Evolutionary conservation across 306 rosid genomes (phyloP).

Genomic region (Psophocarpus tetragonolobus): DNA sequence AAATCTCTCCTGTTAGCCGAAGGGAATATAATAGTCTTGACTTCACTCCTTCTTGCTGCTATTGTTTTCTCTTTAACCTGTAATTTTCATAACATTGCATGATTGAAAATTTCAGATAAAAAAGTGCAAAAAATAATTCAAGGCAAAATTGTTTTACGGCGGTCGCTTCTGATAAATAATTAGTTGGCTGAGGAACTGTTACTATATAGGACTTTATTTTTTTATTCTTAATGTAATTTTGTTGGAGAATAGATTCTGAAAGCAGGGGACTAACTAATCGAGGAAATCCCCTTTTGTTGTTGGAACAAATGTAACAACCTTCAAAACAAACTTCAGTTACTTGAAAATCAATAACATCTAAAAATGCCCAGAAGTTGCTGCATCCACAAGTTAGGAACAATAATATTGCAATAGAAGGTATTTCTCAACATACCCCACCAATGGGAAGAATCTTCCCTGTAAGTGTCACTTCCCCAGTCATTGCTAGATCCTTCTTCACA

Average conservation of each 20-base stretch:
- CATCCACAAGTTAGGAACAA: constrained; percentile 20
- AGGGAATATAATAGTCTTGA: constrained; percentile 88
- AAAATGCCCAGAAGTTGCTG: background rate
- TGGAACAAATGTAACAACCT: background rate
- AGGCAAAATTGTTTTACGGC: too few species aligned
- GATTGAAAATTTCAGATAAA: constrained; percentile 26
- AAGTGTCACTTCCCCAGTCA: constrained; percentile 99
- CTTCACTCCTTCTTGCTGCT: constrained; percentile 89
- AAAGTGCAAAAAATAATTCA: background rate
- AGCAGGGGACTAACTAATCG: background rate
- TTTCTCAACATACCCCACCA: constrained; percentile 81
- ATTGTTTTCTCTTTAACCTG: constrained; percentile 99
- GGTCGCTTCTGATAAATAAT: constrained; percentile 23
- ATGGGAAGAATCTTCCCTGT: constrained; percentile 97
- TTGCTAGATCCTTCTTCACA: constrained; percentile 86
- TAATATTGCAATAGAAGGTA: background rate
- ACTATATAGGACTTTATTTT: background rate
- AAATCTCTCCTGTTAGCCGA: constrained; percentile 88
- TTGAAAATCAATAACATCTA: constrained; percentile 13
- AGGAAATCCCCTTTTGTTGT: background rate
- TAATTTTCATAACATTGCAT: constrained; percentile 33
- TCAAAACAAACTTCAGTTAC: background rate
- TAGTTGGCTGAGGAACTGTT: background rate
- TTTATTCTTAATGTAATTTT: background rate
- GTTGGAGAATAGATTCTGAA: constrained; percentile 8